Evolutionary conservation across 495 filamentous ascomycete genomes (phyloP), one percentile per base, ranked within the genome.

Genomic region (Penicillium argentinense): DNA sequence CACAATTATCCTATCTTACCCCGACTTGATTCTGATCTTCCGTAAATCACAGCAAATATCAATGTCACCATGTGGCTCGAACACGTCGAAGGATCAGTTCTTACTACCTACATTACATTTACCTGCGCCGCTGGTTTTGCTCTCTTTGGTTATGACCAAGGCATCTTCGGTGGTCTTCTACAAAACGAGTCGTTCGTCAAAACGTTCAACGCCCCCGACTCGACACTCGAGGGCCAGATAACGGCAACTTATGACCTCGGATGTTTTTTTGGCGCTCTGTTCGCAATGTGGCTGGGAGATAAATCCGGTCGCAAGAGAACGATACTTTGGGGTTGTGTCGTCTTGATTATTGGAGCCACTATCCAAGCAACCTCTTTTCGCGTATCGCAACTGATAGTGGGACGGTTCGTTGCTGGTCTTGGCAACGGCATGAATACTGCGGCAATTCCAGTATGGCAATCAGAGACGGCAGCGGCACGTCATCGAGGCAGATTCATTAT

Each of bases 401-500:
- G 71, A 11, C 60, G 74, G 0, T 30, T 75, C 14, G 43, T 75
- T 29, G 53, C 63, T 1, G 74, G 74, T 5, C 22, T 75, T 16
- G 73, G 73, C 5, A 57, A 72, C 32, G 74, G 73, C 4, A 63
- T 66, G 28, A 56, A 73, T 9, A 68, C 63, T 22, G 67, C 63
- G 0, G 63, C 72, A 0, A 63, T 70, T 4, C 74, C 74, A 3
- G 63, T 72, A 3, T 72, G 72, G 66, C 70, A 72, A 42, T 56
- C 65, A 9, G 73, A 76, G 34, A 81, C 76, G 1, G 78, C 76
- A 1, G 74, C 77, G 45, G 71, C 74, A 9, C 64, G 71, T 21
- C 75, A 74, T 66, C 71, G 81, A 53, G 82, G 82, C 34, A 76
- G 77, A 50, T 66, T 84, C 24, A 74, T 83, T 21, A 68, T 79